A percentile compares a stretch with the other conserved stretches of the same genome.
Evolutionary conservation across 805 yeast genomes (phyloP).

Genomic region (Ogataea nitratoaversa): DNA sequence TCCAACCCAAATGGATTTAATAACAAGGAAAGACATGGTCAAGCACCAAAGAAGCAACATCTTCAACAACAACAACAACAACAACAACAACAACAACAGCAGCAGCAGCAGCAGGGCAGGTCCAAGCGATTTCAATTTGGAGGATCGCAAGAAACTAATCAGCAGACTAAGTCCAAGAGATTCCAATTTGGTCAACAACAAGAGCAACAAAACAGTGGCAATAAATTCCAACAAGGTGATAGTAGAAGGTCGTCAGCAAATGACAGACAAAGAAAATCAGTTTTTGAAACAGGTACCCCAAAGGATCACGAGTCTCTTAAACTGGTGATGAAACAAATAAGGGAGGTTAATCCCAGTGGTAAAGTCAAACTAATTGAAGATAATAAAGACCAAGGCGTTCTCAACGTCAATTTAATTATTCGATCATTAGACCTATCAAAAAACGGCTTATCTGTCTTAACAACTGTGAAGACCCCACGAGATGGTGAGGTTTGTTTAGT

Average conservation of each 20-base stretch:
- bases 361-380: constrained; percentile 17
- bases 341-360: constrained; percentile 15
- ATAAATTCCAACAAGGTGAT: not conserved
- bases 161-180: no score
- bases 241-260: not conserved
- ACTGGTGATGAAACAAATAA: constrained; percentile 15
- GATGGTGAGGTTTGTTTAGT: constrained; percentile 18
- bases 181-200: not conserved
- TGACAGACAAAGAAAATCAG: not conserved
- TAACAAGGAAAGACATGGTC: not conserved
- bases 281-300: constrained; percentile 22
- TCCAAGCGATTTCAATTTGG: not conserved
- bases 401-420: constrained; percentile 9
- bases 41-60: not conserved
- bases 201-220: no score
- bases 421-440: constrained; percentile 19
- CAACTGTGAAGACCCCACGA: constrained; percentile 5
- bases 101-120: no score
- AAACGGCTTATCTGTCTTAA: constrained; percentile 24
- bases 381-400: constrained; percentile 13
- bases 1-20: not conserved
- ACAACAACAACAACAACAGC: not conserved
- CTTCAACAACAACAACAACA: not conserved
- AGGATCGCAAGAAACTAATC: not conserved
- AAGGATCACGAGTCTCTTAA: constrained; percentile 27